Evolutionary conservation across 352 stramenopile species (phyloP).

Genomic region (Pythium vanterpoolii): DNA sequence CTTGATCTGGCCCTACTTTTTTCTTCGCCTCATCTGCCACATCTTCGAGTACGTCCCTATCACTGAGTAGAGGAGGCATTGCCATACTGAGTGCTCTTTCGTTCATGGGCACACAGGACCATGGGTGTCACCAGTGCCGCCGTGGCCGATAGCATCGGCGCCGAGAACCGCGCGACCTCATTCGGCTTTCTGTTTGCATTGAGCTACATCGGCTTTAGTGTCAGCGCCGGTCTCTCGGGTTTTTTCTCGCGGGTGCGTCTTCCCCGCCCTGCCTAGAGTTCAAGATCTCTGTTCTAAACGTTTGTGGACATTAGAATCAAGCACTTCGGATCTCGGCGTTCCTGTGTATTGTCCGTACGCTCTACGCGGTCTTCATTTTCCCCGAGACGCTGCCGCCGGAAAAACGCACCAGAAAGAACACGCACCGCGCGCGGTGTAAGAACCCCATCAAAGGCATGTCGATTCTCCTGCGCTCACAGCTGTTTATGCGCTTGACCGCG

Average conservation of each 20-base stretch:
- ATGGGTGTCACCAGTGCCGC: conserved; percentile 55
- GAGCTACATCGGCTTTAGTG: conserved; percentile 53
- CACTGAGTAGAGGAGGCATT: background rate
- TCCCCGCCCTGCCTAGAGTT: background rate
- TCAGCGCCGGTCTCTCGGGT: conserved; percentile 43
- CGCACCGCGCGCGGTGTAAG: conserved; percentile 32
- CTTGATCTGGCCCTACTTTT: conserved; percentile 60
- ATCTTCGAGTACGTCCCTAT: conserved; percentile 42
- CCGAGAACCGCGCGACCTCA: conserved; percentile 44
- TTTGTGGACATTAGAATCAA: conserved; percentile 25
- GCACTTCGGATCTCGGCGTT: conserved; percentile 42
- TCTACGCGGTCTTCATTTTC: conserved; percentile 55
- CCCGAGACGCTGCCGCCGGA: conserved; percentile 50
- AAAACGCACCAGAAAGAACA: conserved; percentile 34
- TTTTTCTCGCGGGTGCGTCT: conserved; percentile 47
- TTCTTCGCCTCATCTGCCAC: conserved; percentile 48
- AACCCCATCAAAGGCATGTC: conserved; percentile 62
- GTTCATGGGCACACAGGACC: conserved; percentile 33
- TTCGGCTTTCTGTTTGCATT: conserved; percentile 61
- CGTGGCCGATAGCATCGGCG: conserved; percentile 57
- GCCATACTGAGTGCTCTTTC: background rate
- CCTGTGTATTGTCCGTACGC: conserved; percentile 46
- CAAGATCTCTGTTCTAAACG: background rate
- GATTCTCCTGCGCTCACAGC: conserved; percentile 58
- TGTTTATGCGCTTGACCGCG: conserved; percentile 60